These are phyloP conservation scores for Aspergillus neoniger DNA, from an alignment of 2,329 filamentous ascomycete species.

Conservation along the genomic window DNA sequence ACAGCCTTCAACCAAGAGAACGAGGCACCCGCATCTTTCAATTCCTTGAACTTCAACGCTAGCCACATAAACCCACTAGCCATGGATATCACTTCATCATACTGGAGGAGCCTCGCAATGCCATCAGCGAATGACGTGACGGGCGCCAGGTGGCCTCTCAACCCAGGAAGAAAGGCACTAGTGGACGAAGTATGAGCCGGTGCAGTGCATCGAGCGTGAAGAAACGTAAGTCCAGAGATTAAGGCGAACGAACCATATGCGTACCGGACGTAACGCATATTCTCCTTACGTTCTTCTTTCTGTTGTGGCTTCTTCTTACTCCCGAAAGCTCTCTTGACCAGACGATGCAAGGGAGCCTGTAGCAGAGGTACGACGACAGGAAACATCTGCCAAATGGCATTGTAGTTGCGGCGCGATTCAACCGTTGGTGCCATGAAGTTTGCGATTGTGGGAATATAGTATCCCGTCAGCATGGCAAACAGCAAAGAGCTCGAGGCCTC, in stretches of 20 bases:
- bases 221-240: constrained; percentile 4
- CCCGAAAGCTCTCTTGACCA: neutral
- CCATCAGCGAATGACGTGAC: constrained; percentile 1
- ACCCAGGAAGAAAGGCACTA: neutral
- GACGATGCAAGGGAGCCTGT: neutral
- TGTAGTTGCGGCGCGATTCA: neutral
- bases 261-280: neutral
- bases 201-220: neutral
- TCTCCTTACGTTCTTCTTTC: neutral
- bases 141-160: neutral
- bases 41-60: neutral
- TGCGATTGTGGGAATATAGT: constrained; percentile 8
- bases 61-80: constrained; percentile 11
- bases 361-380: constrained; percentile 8
- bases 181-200: neutral
- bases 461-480: neutral
- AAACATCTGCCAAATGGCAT: constrained; percentile 12
- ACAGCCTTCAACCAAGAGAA: constrained; percentile 3
- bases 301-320: neutral
- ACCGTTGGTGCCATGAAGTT: constrained; percentile 3
- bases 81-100: constrained; percentile 3
- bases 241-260: constrained; percentile 3
- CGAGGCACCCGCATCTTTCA: constrained; percentile 2
- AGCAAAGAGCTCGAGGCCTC: neutral
- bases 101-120: constrained; percentile 12